Percentiles rank a stretch among this genome's conserved stretches.
phyloP scores from a whole-genome alignment of 495 filamentous ascomycete species.

The Collariella sp. region DNA sequence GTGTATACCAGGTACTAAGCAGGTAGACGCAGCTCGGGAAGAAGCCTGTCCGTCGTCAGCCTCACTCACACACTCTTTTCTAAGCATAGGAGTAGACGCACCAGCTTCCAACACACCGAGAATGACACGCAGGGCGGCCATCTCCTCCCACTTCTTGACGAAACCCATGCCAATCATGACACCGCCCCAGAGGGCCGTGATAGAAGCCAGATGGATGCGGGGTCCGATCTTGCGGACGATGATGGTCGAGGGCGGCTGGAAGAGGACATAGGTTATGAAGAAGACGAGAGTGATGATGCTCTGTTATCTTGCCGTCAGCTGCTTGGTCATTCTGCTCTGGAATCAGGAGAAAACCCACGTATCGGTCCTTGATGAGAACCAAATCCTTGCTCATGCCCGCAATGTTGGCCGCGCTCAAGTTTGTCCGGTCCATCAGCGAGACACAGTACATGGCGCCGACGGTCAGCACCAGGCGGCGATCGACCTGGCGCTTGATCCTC shows the following conservation, averaged over 20 bases:
- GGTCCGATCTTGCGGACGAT: slow-evolving; percentile 54
- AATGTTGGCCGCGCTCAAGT: slow-evolving; percentile 54
- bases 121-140: slow-evolving; percentile 49
- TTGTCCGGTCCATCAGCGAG: slow-evolving; percentile 61
- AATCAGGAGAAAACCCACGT: slow-evolving; percentile 18
- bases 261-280: slow-evolving; percentile 57
- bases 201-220: slow-evolving; percentile 43
- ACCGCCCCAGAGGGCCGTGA: slow-evolving; percentile 43
- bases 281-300: slow-evolving; percentile 54
- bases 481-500: slow-evolving; percentile 50
- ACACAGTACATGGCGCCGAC: slow-evolving; percentile 58
- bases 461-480: slow-evolving; percentile 54
- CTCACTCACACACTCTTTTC: not conserved
- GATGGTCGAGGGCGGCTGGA: slow-evolving; percentile 52
- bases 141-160: slow-evolving; percentile 37
- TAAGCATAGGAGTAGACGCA: slow-evolving; percentile 1
- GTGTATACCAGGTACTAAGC: slow-evolving; percentile 55
- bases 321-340: not conserved
- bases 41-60: slow-evolving; percentile 30
- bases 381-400: slow-evolving; percentile 54
- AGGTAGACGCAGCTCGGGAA: slow-evolving; percentile 57
- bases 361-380: slow-evolving; percentile 32
- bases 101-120: slow-evolving; percentile 59
- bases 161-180: slow-evolving; percentile 59
- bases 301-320: slow-evolving; percentile 19